Conservation (phyloP, 2,329 filamentous ascomycete species). For the Ceratocystis albifundus region DNA sequence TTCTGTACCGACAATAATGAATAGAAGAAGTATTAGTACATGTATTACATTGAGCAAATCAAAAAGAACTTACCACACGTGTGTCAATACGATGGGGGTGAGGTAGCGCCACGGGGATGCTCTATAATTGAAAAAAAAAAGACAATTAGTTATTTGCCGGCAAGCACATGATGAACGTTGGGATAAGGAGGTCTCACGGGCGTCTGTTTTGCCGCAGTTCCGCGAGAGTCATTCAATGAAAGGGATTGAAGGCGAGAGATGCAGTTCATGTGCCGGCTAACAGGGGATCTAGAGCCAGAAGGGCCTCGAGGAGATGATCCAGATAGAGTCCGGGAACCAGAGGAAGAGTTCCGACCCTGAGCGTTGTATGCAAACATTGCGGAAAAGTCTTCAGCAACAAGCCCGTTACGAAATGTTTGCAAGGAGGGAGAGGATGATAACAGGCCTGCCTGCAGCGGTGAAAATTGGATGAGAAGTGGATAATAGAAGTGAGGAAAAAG, state of each 20-base stretch:
- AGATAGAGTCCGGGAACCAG: slow-evolving; percentile 3
- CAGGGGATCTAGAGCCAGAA: slow-evolving; percentile 11
- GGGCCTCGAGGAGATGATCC: neutral
- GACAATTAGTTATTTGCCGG: neutral
- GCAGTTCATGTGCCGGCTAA: slow-evolving; percentile 2
- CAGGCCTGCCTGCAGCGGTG: slow-evolving; percentile 6
- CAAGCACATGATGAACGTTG: neutral
- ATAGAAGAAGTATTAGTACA: neutral
- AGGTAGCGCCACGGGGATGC: slow-evolving; percentile 7
- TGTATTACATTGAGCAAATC: neutral
- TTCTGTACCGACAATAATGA: neutral
- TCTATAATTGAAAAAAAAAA: slow-evolving; percentile 1
- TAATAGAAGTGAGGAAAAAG: neutral
- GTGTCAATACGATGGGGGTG: slow-evolving; percentile 3
- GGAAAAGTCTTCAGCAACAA: slow-evolving; percentile 10
- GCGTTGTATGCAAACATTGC: slow-evolving; percentile 19
- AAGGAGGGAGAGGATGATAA: slow-evolving; percentile 2
- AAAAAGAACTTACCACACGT: slow-evolving; percentile 1
- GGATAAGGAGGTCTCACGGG: slow-evolving; percentile 9
- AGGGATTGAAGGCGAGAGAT: slow-evolving; percentile 8
- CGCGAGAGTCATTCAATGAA: slow-evolving; percentile 9
- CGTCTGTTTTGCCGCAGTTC: slow-evolving; percentile 4
- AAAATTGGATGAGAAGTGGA: slow-evolving; percentile 10
- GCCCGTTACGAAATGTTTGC: slow-evolving; percentile 4
- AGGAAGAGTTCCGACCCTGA: slow-evolving; percentile 11